Percentiles rank a stretch among this genome's conserved stretches.
phyloP scores from a whole-genome alignment of 2,329 filamentous ascomycete genomes.

The Botrytis byssoidea region DNA sequence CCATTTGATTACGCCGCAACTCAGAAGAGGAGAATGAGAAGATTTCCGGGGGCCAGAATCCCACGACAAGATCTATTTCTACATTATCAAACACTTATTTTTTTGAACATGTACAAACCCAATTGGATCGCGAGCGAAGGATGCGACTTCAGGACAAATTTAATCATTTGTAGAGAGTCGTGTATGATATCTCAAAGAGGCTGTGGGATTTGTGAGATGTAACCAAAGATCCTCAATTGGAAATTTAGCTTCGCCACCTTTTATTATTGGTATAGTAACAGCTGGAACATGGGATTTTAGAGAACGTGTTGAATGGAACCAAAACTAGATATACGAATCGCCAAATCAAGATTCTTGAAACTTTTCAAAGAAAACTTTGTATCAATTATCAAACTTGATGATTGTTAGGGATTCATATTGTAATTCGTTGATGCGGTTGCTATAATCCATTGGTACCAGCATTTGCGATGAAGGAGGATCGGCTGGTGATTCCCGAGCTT shows the following conservation, averaged over 20 bases:
- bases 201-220: conserved; percentile 21
- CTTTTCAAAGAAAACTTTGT: neutral
- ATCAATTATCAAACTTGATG: neutral
- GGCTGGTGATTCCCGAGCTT: conserved; percentile 12
- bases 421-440: neutral
- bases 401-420: neutral
- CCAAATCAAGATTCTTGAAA: neutral
- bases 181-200: conserved; percentile 3
- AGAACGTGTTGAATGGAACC: neutral
- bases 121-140: conserved; percentile 18
- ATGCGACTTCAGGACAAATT: conserved; percentile 8
- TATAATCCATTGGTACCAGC: conserved; percentile 10
- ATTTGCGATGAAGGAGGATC: conserved; percentile 19
- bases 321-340: neutral
- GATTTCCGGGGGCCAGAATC: conserved; percentile 16
- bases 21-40: neutral
- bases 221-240: conserved; percentile 13
- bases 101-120: neutral
- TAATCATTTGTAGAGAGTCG: conserved; percentile 1
- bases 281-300: neutral
- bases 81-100: conserved; percentile 5
- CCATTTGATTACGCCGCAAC: conserved; percentile 9
- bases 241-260: conserved; percentile 17
- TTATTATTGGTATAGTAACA: neutral
- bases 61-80: conserved; percentile 12